Evolutionary conservation across 495 filamentous ascomycete genomes (phyloP).

Genomic region (Tetracladium marchalianum): DNA sequence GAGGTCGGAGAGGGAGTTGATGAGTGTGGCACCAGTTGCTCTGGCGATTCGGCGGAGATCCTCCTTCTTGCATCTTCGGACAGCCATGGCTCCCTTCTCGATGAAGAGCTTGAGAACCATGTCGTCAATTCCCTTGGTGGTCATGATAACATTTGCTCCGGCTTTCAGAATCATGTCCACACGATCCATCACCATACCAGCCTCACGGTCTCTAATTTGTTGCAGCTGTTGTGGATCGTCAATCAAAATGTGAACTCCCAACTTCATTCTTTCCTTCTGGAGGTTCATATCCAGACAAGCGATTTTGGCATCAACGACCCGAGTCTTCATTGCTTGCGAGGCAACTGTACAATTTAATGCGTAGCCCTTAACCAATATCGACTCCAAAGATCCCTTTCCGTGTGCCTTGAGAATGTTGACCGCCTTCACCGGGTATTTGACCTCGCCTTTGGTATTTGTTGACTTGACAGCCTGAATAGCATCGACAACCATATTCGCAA

Average conservation of each 20-base stretch:
- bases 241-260: slow-evolving; percentile 96
- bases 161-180: slow-evolving; percentile 97
- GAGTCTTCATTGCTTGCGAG: slow-evolving; percentile 94
- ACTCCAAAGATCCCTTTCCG: slow-evolving; percentile 84
- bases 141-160: slow-evolving; percentile 91
- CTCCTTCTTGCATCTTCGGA: slow-evolving; percentile 97
- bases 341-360: slow-evolving; percentile 98
- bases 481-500: slow-evolving; percentile 92
- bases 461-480: slow-evolving; percentile 93
- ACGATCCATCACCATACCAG: slow-evolving; percentile 86
- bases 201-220: slow-evolving; percentile 86
- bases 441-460: slow-evolving; percentile 77
- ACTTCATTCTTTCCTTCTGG: slow-evolving; percentile 97
- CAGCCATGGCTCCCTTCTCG: slow-evolving; percentile 91
- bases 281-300: slow-evolving; percentile 96
- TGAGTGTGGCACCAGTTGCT: slow-evolving; percentile 86
- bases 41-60: slow-evolving; percentile 92
- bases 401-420: slow-evolving; percentile 98
- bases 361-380: slow-evolving; percentile 88
- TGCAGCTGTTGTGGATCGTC: slow-evolving; percentile 96
- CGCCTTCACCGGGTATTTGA: slow-evolving; percentile 97
- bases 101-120: slow-evolving; percentile 89
- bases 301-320: slow-evolving; percentile 90
- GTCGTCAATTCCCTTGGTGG: slow-evolving; percentile 98
- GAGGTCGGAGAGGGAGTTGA: slow-evolving; percentile 87